Conservation (phyloP, 179 eudicot species). For the Drosera spatulata region DNA sequence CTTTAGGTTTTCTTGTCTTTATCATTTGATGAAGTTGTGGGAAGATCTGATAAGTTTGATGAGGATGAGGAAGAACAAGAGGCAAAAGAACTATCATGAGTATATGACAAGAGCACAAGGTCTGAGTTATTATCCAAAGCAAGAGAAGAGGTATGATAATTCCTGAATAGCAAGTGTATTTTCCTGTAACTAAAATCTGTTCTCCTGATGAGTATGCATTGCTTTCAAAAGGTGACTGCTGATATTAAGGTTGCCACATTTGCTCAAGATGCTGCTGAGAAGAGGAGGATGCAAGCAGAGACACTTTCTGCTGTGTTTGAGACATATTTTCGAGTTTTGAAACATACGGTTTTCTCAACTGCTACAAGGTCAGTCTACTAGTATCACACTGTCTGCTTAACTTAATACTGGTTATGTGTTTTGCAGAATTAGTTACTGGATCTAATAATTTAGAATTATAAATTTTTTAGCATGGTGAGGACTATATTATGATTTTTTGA, state of each 20-base stretch:
- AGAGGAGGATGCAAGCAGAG: slow-evolving; percentile 57
- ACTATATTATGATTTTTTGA: too few relatives aligned
- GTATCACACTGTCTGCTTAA: background rate
- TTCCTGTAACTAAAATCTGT: background rate
- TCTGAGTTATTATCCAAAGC: slow-evolving; percentile 61
- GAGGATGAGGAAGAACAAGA: slow-evolving; percentile 32
- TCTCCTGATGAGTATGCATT: background rate
- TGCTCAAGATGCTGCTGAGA: slow-evolving; percentile 57
- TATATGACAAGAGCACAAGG: slow-evolving; percentile 45
- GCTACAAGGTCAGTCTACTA: slow-evolving; percentile 20
- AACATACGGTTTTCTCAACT: slow-evolving; percentile 41
- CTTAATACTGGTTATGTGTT: background rate
- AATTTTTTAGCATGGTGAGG: too few relatives aligned
- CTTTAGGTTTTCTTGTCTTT: slow-evolving; percentile 71
- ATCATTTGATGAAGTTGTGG: slow-evolving; percentile 84
- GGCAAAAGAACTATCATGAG: slow-evolving; percentile 45
- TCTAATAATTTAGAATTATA: background rate
- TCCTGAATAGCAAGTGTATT: too few relatives aligned
- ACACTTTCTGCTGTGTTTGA: slow-evolving; percentile 74
- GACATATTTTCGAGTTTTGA: slow-evolving; percentile 78
- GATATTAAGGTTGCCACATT: slow-evolving; percentile 76
- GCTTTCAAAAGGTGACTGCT: slow-evolving; percentile 58
- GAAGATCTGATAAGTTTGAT: slow-evolving; percentile 38
- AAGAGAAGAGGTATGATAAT: slow-evolving; percentile 57
- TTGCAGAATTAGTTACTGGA: background rate